Conservation (phyloP, 139 green algal species). For the Coccomyxa sp. region DNA sequence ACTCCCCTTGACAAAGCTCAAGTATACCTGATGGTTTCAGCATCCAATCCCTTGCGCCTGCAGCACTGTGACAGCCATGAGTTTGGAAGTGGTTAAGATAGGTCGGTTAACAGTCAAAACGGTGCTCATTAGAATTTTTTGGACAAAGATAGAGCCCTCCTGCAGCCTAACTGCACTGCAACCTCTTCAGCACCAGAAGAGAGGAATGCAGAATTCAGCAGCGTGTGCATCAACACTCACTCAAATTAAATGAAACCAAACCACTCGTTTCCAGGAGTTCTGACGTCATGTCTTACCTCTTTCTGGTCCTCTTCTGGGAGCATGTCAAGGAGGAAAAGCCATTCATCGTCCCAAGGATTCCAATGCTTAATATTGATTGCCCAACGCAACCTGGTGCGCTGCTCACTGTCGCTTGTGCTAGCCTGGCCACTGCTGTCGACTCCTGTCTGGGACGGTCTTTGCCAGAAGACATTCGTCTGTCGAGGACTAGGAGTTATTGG, state of each 20-base stretch:
- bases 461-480: too few species aligned
- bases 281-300: not conserved
- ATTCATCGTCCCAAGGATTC: slow-evolving; percentile 23
- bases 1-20: not conserved
- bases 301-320: slow-evolving; percentile 22
- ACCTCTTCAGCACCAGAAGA: too few species aligned
- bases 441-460: too few species aligned
- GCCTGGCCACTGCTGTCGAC: not conserved
- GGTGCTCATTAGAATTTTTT: too few species aligned
- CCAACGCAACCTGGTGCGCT: slow-evolving; percentile 21
- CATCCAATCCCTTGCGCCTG: not conserved
- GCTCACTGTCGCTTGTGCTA: not conserved
- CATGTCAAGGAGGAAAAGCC: slow-evolving; percentile 26
- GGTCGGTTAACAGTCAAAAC: too few species aligned
- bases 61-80: not conserved
- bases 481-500: too few species aligned
- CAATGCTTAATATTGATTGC: slow-evolving; percentile 33
- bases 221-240: too few species aligned
- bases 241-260: too few species aligned
- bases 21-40: not conserved
- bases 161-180: too few species aligned
- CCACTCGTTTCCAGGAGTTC: too few species aligned
- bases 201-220: too few species aligned
- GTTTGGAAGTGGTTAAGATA: not conserved
- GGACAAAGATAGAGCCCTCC: too few species aligned